Conservation (phyloP, 202 grass and related monocot species). For the Carex arenaria region DNA sequence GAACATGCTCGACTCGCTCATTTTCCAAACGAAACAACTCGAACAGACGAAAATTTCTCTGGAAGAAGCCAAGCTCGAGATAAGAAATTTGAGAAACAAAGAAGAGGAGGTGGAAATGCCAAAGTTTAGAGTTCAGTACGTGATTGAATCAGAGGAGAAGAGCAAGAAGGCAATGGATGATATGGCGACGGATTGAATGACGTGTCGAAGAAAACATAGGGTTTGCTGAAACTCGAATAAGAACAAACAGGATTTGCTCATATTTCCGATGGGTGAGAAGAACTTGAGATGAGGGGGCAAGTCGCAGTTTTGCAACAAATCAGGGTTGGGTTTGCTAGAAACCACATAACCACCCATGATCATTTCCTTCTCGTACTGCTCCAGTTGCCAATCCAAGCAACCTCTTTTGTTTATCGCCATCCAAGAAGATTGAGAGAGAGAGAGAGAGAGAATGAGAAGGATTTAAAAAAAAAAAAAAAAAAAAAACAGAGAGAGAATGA, state of each 20-base stretch:
- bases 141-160: constrained; percentile 59
- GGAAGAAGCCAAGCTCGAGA: constrained; percentile 89
- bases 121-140: constrained; percentile 33
- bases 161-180: constrained; percentile 75
- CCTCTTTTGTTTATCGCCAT: constrained; percentile 18
- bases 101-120: constrained; percentile 53
- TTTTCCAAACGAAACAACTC: constrained; percentile 80
- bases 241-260: constrained; percentile 46
- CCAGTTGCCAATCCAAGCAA: constrained; percentile 40
- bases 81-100: constrained; percentile 29
- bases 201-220: constrained; percentile 37
- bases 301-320: constrained; percentile 95
- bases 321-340: constrained; percentile 27
- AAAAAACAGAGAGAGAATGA: constrained; percentile 3
- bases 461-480: no score
- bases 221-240: constrained; percentile 5
- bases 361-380: constrained; percentile 58
- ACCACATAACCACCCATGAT: constrained; percentile 41
- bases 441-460: no score
- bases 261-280: constrained; percentile 49
- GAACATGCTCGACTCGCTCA: constrained; percentile 81
- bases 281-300: constrained; percentile 73
- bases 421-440: background rate
- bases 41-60: constrained; percentile 85
- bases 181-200: constrained; percentile 61